Conservation (phyloP, 805 yeast genomes). For the Metschnikowia continentalis region DNA sequence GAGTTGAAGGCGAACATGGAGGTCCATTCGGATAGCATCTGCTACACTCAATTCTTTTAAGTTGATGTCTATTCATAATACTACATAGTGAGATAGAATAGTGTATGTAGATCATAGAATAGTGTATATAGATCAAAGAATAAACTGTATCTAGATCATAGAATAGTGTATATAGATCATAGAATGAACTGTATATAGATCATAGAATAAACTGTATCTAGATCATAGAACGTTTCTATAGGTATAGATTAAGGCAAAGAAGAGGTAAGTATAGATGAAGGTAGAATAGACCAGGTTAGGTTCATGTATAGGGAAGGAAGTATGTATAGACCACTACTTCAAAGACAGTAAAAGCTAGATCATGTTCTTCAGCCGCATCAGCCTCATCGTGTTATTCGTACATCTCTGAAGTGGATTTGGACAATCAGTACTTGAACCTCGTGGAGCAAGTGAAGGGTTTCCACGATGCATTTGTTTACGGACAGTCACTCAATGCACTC, state of each 20-base stretch:
- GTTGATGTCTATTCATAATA: not conserved
- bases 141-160: too few species aligned
- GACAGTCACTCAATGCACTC: constrained; percentile 22
- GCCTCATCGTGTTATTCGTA: constrained; percentile 33
- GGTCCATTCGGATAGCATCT: constrained; percentile 71
- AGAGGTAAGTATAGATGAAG: too few species aligned
- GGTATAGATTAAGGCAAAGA: too few species aligned
- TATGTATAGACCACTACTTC: constrained; percentile 26
- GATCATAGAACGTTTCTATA: too few species aligned
- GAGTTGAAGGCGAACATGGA: constrained; percentile 71
- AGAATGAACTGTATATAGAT: too few species aligned
- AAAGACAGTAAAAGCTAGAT: constrained; percentile 23
- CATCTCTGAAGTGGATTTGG: constrained; percentile 31
- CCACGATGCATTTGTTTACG: constrained; percentile 23
- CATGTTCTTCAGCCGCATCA: constrained; percentile 36
- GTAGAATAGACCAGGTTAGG: too few species aligned
- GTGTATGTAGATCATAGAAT: too few species aligned
- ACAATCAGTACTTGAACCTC: constrained; percentile 25
- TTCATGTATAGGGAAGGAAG: too few species aligned
- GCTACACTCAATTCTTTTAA: constrained; percentile 80
- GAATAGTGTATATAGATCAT: too few species aligned
- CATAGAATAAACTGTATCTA: too few species aligned
- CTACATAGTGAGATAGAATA: not conserved
- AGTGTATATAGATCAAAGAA: too few species aligned
- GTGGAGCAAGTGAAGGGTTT: constrained; percentile 21